Evolutionary conservation across 805 yeast genomes (phyloP).

Genomic region (Saccharomycopsis sp.): DNA sequence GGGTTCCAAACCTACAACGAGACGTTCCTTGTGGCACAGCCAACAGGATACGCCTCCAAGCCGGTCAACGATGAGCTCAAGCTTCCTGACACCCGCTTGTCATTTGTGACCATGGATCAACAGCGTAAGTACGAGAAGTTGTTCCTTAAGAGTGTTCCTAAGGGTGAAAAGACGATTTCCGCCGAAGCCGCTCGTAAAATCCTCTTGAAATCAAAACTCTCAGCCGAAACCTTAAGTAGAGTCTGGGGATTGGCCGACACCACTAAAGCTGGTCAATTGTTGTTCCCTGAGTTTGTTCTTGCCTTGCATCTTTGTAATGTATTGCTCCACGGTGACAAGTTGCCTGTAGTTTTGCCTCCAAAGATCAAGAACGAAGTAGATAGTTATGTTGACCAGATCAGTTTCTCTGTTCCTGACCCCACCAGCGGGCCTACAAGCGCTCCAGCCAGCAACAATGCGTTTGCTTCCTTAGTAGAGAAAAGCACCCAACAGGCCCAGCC

Average conservation of each 20-base stretch:
- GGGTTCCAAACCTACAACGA: constrained; percentile 25
- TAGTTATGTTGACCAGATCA: constrained; percentile 83
- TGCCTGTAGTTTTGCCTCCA: constrained; percentile 68
- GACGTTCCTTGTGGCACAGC: constrained; percentile 31
- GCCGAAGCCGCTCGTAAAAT: constrained; percentile 76
- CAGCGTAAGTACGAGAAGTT: constrained; percentile 82
- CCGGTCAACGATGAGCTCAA: constrained; percentile 52
- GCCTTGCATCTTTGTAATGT: constrained; percentile 82
- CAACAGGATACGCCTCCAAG: constrained; percentile 37
- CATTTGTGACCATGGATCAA: constrained; percentile 79
- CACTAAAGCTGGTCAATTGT: constrained; percentile 71
- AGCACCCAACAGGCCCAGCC: constrained; percentile 1
- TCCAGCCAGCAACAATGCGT: constrained; percentile 31
- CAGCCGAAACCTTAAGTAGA: constrained; percentile 68
- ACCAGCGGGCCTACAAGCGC: constrained; percentile 16
- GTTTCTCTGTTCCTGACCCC: constrained; percentile 51
- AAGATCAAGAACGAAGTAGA: constrained; percentile 76
- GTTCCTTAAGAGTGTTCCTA: constrained; percentile 70
- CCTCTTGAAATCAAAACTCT: constrained; percentile 69
- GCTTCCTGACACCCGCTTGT: constrained; percentile 69
- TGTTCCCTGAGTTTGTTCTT: constrained; percentile 92
- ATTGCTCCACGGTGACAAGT: constrained; percentile 67
- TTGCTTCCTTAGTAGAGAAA: constrained; percentile 31
- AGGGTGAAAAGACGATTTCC: constrained; percentile 41
- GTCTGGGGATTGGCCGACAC: constrained; percentile 93